Evolutionary conservation across 2,329 filamentous ascomycete species (phyloP), one percentile per base, ranked within the genome.

Genomic region (Aspergillus melleus): DNA sequence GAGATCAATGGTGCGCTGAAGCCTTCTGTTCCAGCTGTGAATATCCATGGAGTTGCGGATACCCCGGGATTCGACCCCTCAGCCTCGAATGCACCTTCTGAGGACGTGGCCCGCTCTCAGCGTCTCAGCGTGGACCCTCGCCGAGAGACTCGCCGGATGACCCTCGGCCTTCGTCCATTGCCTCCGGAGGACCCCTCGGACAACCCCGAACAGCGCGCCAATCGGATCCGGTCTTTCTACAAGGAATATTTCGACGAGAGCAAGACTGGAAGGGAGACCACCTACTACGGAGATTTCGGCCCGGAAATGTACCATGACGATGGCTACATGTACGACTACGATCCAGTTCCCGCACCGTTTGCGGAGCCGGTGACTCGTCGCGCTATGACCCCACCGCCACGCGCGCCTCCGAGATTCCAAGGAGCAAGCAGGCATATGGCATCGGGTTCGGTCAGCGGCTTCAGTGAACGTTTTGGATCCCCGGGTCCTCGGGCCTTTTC

Each of bases 211-310:
- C 88, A 94, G 71, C 88, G 95, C 70, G 95, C 95, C 64, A 98
- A 97, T 81, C 88, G 95, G 60, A 99, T 99, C 67, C 87, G 95
- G 74, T 99, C 95, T 4, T 99, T 99, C 81, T 99, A 99, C 82
- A 97, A 97, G 80, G 95, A 99, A 74, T 99, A 99, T 80, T 99
- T 99, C 69, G 95, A 98, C 66, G 94, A 97, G 47, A 86, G 82
- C 60, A 90, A 87, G 72, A 76, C 79, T 2, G 79, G 77, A 47
- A 67, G 74, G 61, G 78, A 78, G 39, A 79, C 80, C 44, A 79
- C 80, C 46, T 90, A 93, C 75, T 88, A 90, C 63, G 90, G 93
- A 69, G 90, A 94, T 68, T 91, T 91, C 70, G 87, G 90, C 60
- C 80, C 85, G 20, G 85, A 87, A 64, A 91, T 90, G 72, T 81